Evolutionary conservation across 2,329 filamentous ascomycete species (phyloP).

Genomic region (Fusarium pseudoanthophilum): DNA sequence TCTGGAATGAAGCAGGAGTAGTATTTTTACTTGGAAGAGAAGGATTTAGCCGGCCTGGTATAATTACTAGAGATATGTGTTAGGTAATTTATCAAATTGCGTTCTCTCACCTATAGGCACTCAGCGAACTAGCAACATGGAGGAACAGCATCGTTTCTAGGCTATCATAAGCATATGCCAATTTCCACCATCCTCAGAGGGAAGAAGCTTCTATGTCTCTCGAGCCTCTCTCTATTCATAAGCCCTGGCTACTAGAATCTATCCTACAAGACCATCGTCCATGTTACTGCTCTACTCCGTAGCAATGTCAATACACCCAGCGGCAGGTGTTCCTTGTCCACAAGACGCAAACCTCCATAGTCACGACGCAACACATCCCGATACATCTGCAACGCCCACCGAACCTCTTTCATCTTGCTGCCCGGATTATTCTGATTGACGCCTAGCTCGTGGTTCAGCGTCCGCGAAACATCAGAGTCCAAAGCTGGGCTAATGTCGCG

Average conservation of each 20-base stretch:
- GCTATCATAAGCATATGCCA: too few relatives aligned
- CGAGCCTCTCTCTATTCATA: neutral
- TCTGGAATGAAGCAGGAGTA: neutral
- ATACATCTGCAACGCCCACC: conserved; percentile 1
- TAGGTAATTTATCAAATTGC: too few relatives aligned
- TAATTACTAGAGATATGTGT: neutral
- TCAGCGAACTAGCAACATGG: too few relatives aligned
- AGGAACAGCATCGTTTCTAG: too few relatives aligned
- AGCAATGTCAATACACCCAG: neutral
- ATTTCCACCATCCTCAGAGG: fast-evolving
- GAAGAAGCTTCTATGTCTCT: fast-evolving
- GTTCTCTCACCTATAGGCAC: neutral
- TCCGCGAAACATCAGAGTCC: neutral
- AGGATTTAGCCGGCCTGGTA: neutral
- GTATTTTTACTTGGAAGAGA: too few relatives aligned
- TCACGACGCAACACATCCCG: neutral
- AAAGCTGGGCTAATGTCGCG: neutral
- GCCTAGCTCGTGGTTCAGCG: neutral
- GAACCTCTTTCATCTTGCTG: neutral
- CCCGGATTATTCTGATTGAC: neutral
- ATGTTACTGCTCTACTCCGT: neutral
- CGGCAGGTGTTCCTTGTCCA: neutral
- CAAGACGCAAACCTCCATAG: neutral
- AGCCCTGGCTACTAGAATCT: too few relatives aligned
- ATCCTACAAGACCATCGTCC: neutral